A percentile compares a stretch with the other conserved stretches of the same genome.
Conservation (phyloP, 139 green algal genomes). For the Zygnema circumcarinatum region DNA sequence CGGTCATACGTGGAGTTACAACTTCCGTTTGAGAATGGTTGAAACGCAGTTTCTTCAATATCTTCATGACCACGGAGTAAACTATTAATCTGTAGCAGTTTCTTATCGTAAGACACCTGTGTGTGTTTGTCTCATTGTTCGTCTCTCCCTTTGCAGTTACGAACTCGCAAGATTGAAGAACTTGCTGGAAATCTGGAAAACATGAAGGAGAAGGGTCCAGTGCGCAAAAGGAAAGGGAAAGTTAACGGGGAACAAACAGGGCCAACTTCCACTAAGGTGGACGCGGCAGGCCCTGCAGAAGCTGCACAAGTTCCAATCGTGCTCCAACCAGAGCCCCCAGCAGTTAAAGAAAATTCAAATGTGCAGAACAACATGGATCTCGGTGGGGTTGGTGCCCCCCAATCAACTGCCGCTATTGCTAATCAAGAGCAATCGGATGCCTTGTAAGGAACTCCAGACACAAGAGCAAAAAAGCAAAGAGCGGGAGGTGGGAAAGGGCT, state of each 20-base stretch:
- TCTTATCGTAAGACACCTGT: background rate
- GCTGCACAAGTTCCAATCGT: background rate
- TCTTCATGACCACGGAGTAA: background rate
- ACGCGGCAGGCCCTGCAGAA: background rate
- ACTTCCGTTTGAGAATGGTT: no score
- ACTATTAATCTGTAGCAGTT: background rate
- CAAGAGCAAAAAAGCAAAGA: background rate
- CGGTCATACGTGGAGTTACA: background rate
- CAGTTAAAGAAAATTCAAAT: background rate
- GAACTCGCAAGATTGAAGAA: conserved; percentile 40
- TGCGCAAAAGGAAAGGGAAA: background rate
- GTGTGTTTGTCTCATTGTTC: no score
- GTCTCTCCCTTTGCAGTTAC: conserved; percentile 23
- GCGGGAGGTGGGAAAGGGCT: no score
- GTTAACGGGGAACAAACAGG: background rate
- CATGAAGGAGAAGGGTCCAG: background rate
- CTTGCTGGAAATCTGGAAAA: background rate
- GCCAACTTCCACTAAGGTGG: background rate
- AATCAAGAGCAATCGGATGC: background rate
- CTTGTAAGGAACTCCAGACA: background rate
- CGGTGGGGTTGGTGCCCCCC: no score
- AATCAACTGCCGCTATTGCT: background rate
- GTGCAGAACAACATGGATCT: background rate
- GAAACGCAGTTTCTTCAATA: background rate
- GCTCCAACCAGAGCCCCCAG: background rate